These are phyloP conservation scores for Lagerstroemia speciosa DNA, from an alignment of 345 rosid genomes.

Conservation along the genomic window DNA sequence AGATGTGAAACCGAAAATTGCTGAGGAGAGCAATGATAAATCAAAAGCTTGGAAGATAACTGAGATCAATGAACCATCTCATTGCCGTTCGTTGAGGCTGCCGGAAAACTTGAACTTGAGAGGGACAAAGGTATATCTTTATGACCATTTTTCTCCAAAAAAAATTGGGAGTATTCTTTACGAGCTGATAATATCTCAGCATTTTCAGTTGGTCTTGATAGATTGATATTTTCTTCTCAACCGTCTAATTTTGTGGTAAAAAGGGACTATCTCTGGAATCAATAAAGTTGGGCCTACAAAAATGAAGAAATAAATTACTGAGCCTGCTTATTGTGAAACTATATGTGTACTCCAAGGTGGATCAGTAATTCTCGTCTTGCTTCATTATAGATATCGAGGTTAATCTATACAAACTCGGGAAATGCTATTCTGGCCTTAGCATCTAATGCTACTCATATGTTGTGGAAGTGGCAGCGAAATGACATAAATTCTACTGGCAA, in stretches of 20 bases:
- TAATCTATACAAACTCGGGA: constrained; percentile 77
- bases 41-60: constrained; percentile 61
- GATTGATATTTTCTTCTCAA: not conserved
- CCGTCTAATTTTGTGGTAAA: not conserved
- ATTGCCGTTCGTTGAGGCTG: constrained; percentile 67
- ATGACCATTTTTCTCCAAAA: too few relatives aligned
- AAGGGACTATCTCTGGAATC: not conserved
- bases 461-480: constrained; percentile 68
- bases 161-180: too few relatives aligned
- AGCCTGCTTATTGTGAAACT: too few relatives aligned
- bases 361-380: not conserved
- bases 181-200: not conserved
- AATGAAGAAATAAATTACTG: too few relatives aligned
- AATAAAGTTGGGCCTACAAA: not conserved
- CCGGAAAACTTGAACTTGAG: constrained; percentile 43
- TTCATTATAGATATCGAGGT: constrained; percentile 60
- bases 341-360: constrained; percentile 5
- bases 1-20: constrained; percentile 54
- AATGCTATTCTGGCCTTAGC: constrained; percentile 77
- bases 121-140: constrained; percentile 46
- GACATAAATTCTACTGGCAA: constrained; percentile 76
- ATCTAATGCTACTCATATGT: constrained; percentile 57
- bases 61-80: constrained; percentile 71
- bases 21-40: constrained; percentile 50
- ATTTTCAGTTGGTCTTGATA: not conserved